phyloP scores from a whole-genome alignment of 2,329 filamentous ascomycete genomes.

The Penicillium sp. region DNA sequence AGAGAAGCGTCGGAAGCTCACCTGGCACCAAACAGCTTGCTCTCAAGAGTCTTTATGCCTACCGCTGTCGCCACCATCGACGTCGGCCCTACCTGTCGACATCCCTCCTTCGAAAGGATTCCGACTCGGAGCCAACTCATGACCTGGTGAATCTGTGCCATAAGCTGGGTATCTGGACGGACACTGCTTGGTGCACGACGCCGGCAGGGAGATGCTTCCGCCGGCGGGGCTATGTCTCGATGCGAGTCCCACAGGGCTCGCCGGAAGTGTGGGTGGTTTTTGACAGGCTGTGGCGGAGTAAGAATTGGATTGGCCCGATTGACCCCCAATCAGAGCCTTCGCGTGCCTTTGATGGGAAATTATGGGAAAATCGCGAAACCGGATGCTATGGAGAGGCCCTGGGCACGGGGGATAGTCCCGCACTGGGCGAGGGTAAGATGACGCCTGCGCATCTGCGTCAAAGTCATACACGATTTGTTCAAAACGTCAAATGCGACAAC shows the following conservation, averaged over 20 bases:
- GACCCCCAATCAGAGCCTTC: slow-evolving; percentile 22
- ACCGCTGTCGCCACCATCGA: slow-evolving; percentile 57
- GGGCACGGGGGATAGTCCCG: slow-evolving; percentile 43
- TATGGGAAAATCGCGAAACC: slow-evolving; percentile 53
- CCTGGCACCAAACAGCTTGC: slow-evolving; percentile 40
- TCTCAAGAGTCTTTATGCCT: slow-evolving; percentile 56
- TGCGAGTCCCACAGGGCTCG: slow-evolving; percentile 49
- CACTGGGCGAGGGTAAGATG: slow-evolving; percentile 49
- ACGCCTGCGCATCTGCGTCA: slow-evolving; percentile 49
- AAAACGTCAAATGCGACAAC: slow-evolving; percentile 49
- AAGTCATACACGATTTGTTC: slow-evolving; percentile 50
- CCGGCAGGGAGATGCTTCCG: slow-evolving; percentile 52
- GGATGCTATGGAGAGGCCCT: slow-evolving; percentile 52
- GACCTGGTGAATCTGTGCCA: slow-evolving; percentile 55
- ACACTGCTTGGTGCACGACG: slow-evolving; percentile 57
- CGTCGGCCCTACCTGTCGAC: slow-evolving; percentile 54
- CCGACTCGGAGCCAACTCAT: slow-evolving; percentile 56
- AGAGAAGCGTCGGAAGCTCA: slow-evolving; percentile 31
- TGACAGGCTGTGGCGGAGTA: slow-evolving; percentile 54
- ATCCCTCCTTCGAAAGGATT: slow-evolving; percentile 51
- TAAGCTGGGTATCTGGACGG: slow-evolving; percentile 55
- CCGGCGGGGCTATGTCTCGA: slow-evolving; percentile 52
- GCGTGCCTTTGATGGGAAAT: slow-evolving; percentile 42
- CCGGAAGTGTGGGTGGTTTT: slow-evolving; percentile 59
- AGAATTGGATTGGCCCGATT: slow-evolving; percentile 51